A percentile compares a stretch with the other conserved stretches of the same genome.
These are phyloP conservation scores for Backusella mclennaniae DNA, from an alignment of 192 early-diverging fungal species.

Conservation along the genomic window DNA sequence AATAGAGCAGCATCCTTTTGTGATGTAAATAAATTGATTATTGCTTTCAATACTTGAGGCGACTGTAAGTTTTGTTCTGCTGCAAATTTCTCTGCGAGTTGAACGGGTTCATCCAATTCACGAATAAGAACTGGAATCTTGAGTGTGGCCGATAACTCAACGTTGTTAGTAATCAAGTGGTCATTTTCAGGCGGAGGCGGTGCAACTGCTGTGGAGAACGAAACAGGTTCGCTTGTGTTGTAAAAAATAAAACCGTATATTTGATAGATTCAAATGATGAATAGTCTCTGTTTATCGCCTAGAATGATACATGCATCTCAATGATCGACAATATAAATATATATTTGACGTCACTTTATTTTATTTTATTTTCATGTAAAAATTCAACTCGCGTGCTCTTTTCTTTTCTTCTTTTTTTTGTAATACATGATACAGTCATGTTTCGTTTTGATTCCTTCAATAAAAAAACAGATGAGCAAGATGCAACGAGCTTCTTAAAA, in stretches of 20 bases:
- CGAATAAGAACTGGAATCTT: not conserved
- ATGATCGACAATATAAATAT: not conserved
- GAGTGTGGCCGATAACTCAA: not conserved
- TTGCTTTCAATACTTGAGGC: not conserved
- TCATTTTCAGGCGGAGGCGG: not conserved
- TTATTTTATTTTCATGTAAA: not conserved
- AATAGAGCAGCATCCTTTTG: not conserved
- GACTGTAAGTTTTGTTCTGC: not conserved
- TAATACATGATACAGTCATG: not conserved
- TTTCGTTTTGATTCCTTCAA: constrained; percentile 14
- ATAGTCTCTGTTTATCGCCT: too few relatives aligned
- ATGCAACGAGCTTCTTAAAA: constrained; percentile 11
- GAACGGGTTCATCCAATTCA: not conserved
- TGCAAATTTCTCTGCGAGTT: not conserved
- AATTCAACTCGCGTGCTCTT: not conserved
- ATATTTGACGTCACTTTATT: not conserved
- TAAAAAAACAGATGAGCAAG: not conserved
- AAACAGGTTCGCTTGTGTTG: not conserved
- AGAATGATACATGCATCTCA: too few relatives aligned
- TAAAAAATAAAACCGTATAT: too few relatives aligned
- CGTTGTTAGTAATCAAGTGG: not conserved
- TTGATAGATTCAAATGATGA: too few relatives aligned
- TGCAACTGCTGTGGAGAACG: not conserved
- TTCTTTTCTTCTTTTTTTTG: not conserved
- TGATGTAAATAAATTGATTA: not conserved